Evolutionary conservation across 75 land plant species (phyloP), one percentile per base, ranked within the genome.

Genomic region (Adiantum capillusveneris): DNA sequence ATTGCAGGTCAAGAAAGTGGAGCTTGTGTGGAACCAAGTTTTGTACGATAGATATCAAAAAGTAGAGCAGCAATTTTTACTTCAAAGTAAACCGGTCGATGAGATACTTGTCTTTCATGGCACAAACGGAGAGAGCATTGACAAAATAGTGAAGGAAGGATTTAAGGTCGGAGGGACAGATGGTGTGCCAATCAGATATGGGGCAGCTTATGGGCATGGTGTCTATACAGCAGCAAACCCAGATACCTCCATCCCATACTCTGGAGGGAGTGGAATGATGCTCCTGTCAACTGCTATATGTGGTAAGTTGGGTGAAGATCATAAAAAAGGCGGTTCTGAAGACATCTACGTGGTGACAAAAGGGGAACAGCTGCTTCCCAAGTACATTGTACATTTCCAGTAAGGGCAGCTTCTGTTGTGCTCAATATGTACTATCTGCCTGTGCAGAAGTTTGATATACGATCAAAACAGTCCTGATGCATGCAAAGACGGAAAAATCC

Each of bases 191-290:
- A 64, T 68, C 12, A 63, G 39, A 34, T 43, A 7, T 48, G 70
- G 70, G 13, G 43, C 31, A 20, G 20, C 2, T 11, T 62, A 51
- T 34, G 70, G 66, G 29, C 18, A 12, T 2, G 70, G 70, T 16
- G 68, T 68, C 25, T 68, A 68, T 55, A 68, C 70, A 25, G 66
- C 70, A n/a, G 19, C 14, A 12, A 64, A 68, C 31, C 66, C 70
- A 18, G 53, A 60, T 44, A 63, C 62, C 65, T 68, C 70, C 28
- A 39, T 68, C 26, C 20, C 57, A n/a, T n/a, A n/a, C n/a, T n/a
- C n/a, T n/a, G n/a, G n/a, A n/a, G n/a, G n/a, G n/a, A 41, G 43
- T 21, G 44, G 19, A 6, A 56, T 63, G 59, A 53, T 69, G 50
- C 68, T 69, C 19, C 42, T 69, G 11, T 69, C 68, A 17, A 19